Evolutionary conservation across 768 basidiomycete species (phyloP).

Genomic region (Lactifluus subvellereus): DNA sequence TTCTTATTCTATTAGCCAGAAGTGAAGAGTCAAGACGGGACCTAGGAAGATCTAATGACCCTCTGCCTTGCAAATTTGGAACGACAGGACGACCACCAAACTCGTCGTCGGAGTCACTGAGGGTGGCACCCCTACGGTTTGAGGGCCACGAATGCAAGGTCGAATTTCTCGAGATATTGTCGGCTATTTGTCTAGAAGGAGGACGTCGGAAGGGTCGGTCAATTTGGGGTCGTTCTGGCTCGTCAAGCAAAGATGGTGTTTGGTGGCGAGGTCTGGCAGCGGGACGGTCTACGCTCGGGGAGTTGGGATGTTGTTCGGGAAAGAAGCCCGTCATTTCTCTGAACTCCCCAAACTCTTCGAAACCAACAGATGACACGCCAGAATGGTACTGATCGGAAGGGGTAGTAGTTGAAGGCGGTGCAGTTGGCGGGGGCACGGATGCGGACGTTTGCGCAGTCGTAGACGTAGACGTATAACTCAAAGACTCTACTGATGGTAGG

Average conservation of each 20-base stretch:
- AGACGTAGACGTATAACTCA: neutral
- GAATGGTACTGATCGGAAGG: slow-evolving; percentile 12
- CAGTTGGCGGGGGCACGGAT: neutral
- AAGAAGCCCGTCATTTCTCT: slow-evolving; percentile 17
- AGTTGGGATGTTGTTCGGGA: slow-evolving; percentile 6
- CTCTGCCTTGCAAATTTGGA: slow-evolving; percentile 4
- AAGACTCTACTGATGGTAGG: slow-evolving; percentile 15
- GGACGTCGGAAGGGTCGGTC: slow-evolving; percentile 9
- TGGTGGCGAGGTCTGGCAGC: slow-evolving; percentile 9
- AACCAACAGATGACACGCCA: slow-evolving; percentile 4
- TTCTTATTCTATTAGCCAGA: slow-evolving; percentile 14
- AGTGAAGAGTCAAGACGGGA: slow-evolving; percentile 12
- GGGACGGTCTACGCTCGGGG: slow-evolving; percentile 3
- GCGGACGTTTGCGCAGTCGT: neutral
- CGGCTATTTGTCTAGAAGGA: neutral
- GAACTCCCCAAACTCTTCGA: slow-evolving; percentile 15
- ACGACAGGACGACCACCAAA: slow-evolving; percentile 7
- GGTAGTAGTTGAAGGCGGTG: neutral
- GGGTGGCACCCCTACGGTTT: neutral
- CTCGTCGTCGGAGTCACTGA: slow-evolving; percentile 15
- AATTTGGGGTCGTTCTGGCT: slow-evolving; percentile 6
- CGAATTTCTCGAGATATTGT: slow-evolving; percentile 6
- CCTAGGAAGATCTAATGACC: slow-evolving; percentile 12
- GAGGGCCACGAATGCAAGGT: slow-evolving; percentile 5
- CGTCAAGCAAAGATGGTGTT: slow-evolving; percentile 4